Evolutionary conservation across 2,329 filamentous ascomycete genomes (phyloP).

Genomic region (Thelonectria discophora): DNA sequence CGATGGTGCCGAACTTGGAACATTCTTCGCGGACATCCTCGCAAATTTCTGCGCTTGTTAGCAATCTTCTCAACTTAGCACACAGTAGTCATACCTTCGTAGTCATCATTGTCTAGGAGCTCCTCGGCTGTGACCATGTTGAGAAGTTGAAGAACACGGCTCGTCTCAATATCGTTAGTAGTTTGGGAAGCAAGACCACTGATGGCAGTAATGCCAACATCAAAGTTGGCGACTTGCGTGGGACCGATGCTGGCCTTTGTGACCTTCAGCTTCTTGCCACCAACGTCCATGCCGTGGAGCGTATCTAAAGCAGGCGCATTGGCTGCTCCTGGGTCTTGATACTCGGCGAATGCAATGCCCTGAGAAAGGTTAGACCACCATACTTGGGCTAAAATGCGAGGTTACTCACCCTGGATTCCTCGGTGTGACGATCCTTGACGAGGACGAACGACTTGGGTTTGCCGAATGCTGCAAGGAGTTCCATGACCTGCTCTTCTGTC

Average conservation of each 20-base stretch:
- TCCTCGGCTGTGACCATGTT: conserved; percentile 99
- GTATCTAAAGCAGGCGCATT: conserved; percentile 91
- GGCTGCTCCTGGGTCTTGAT: conserved; percentile 72
- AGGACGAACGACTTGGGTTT: conserved; percentile 91
- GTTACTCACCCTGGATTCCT: conserved; percentile 82
- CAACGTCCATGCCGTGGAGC: conserved; percentile 91
- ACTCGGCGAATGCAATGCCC: conserved; percentile 98
- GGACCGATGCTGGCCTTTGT: conserved; percentile 90
- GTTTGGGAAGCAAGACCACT: conserved; percentile 95
- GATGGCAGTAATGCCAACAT: conserved; percentile 98
- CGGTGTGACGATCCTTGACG: conserved; percentile 85
- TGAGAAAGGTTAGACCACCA: conserved; percentile 52
- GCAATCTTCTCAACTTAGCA: conserved; percentile 23
- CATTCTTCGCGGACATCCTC: conserved; percentile 96
- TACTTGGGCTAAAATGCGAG: too few species aligned
- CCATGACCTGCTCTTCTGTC: conserved; percentile 88
- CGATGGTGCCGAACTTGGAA: conserved; percentile 83
- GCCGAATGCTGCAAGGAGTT: conserved; percentile 90
- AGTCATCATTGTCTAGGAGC: conserved; percentile 91
- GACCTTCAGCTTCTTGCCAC: conserved; percentile 85
- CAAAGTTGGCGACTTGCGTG: conserved; percentile 89
- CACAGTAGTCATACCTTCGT: conserved; percentile 73
- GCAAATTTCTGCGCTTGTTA: conserved; percentile 79
- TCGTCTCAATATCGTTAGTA: conserved; percentile 78
- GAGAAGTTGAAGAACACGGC: conserved; percentile 87